Evolutionary conservation across 2,329 filamentous ascomycete species (phyloP).

Genomic region (Fusarium scirpi): DNA sequence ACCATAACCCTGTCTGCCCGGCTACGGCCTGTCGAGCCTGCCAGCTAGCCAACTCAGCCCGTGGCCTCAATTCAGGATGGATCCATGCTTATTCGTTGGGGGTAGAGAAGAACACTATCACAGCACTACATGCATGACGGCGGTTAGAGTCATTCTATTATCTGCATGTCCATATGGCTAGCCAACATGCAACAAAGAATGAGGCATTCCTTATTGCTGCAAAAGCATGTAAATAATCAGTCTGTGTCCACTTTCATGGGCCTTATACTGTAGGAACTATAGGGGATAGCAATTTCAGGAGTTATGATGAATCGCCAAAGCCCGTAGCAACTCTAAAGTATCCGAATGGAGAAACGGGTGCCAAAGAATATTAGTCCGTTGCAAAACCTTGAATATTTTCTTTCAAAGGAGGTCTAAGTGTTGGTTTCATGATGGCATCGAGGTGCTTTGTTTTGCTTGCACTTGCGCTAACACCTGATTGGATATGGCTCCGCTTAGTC

Average conservation of each 20-base stretch:
- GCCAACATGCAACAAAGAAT: not conserved
- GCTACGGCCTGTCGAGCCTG: not conserved
- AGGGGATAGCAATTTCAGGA: not conserved
- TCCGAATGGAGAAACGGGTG: not conserved
- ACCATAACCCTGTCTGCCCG: not conserved
- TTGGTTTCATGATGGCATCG: not conserved
- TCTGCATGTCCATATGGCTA: not conserved
- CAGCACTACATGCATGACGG: not conserved
- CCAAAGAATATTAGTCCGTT: not conserved
- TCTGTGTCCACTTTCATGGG: not conserved
- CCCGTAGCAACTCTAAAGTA: not conserved
- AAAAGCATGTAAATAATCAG: not conserved
- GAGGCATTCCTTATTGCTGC: not conserved
- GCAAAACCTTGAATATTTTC: not conserved
- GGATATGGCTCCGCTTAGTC: conserved; percentile 34
- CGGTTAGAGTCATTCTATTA: not conserved
- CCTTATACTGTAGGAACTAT: conserved; percentile 1
- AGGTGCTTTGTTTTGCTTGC: conserved; percentile 6
- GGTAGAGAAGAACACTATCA: not conserved
- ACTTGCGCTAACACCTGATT: conserved; percentile 33
- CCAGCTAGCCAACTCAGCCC: not conserved
- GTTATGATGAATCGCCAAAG: not conserved
- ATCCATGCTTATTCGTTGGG: not conserved
- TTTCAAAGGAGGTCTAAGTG: not conserved
- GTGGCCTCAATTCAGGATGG: not conserved